Conservation (phyloP, 2,329 filamentous ascomycete species). For the Aureobasidium uvarum region DNA sequence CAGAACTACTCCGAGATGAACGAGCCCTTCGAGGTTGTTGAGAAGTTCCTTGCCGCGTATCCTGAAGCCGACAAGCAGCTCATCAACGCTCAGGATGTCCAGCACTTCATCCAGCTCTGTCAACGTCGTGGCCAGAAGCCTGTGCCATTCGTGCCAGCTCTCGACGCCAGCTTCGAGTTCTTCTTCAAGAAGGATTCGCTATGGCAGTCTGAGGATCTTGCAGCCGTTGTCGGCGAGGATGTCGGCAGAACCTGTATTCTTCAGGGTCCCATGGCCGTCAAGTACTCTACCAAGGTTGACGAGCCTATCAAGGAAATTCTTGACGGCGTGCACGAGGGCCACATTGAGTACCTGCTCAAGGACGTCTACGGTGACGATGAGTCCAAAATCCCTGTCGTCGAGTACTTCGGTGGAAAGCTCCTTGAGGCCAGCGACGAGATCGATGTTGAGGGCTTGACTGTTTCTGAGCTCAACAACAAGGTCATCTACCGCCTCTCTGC, state of each 20-base stretch:
- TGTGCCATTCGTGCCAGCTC: conserved; percentile 88
- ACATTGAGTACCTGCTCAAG: conserved; percentile 74
- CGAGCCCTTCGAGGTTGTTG: conserved; percentile 73
- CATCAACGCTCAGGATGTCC: conserved; percentile 97
- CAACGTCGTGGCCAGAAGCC: conserved; percentile 92
- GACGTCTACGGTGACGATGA: conserved; percentile 78
- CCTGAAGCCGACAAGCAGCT: conserved; percentile 85
- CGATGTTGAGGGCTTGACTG: conserved; percentile 81
- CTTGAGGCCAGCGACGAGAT: conserved; percentile 68
- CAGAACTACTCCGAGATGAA: conserved; percentile 89
- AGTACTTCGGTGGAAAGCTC: conserved; percentile 93
- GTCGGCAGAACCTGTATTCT: conserved; percentile 95
- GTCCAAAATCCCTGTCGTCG: conserved; percentile 73
- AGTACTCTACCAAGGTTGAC: conserved; percentile 84
- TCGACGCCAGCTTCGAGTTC: conserved; percentile 97
- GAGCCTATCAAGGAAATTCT: conserved; percentile 95
- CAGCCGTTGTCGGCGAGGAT: conserved; percentile 93
- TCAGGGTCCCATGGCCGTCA: conserved; percentile 89
- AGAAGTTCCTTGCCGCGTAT: conserved; percentile 77
- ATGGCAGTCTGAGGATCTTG: conserved; percentile 97
- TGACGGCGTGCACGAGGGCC: conserved; percentile 81
- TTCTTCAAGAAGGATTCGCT: conserved; percentile 99
- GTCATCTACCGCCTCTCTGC: conserved; percentile 79
- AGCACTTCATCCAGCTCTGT: conserved; percentile 93
- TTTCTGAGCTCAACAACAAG: conserved; percentile 76